These are phyloP conservation scores for Saccharomycopsis babjevae DNA, from an alignment of 805 yeast genomes.

Conservation along the genomic window DNA sequence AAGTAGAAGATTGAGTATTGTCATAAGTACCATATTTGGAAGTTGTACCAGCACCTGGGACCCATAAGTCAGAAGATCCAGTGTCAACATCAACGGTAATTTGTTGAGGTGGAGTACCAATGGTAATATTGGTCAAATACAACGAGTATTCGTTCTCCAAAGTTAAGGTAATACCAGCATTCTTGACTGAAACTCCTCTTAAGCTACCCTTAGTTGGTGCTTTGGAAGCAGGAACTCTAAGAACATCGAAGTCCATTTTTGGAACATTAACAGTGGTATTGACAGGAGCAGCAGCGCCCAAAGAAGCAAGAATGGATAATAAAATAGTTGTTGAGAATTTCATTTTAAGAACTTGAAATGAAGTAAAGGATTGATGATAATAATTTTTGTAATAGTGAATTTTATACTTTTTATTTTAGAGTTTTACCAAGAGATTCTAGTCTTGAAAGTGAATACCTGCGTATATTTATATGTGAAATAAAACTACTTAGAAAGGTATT, in stretches of 20 bases:
- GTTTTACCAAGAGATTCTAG: not conserved
- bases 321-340: conserved; percentile 11
- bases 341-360: conserved; percentile 1
- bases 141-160: conserved; percentile 31
- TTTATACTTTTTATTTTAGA: not conserved
- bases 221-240: not conserved
- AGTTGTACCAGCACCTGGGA: conserved; percentile 21
- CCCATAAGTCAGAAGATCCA: conserved; percentile 28
- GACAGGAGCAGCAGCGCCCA: conserved; percentile 16
- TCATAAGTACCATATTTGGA: conserved; percentile 21
- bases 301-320: conserved; percentile 9
- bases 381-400: not conserved
- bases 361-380: not conserved
- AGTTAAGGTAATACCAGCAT: conserved; percentile 21
- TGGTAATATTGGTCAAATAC: conserved; percentile 23
- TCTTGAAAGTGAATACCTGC: not conserved
- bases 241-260: conserved; percentile 8
- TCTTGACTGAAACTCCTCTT: not conserved
- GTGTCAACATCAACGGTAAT: conserved; percentile 24
- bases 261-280: conserved; percentile 4
- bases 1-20: conserved; percentile 18
- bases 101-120: conserved; percentile 23
- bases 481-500: not conserved
- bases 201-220: not conserved
- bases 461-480: not conserved